Evolutionary conservation across 1,284 basidiomycete genomes (phyloP), one percentile per base, ranked within the genome.

Genomic region (Schizophyllum amplum): DNA sequence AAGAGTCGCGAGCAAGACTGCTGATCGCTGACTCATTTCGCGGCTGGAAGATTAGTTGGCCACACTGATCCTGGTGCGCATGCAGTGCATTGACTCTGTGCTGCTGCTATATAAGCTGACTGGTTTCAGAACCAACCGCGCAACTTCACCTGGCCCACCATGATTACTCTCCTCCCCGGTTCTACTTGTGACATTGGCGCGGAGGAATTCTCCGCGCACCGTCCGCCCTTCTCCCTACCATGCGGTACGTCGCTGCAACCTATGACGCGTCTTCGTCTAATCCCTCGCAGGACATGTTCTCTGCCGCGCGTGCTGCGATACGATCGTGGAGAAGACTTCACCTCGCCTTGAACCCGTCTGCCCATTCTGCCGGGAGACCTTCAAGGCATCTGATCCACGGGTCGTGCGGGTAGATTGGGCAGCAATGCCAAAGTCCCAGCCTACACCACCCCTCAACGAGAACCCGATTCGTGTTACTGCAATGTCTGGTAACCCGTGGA

Each of bases 151-250:
- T 70, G 72, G 71, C 69, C 68, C 68, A 68, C 23, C 52, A 90
- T 90, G 87, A 80, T 89, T 73, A 84, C 86, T 68, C 84, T 90
- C 69, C 80, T 75, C 75, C 79, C 84, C 69, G 84, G 84, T 74
- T 88, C 85, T 69, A 79, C 83, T 70, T 90, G 87, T 83, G 87
- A 90, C 77, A 87, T 90, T 67, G 90, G 87, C 76, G 87, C 87
- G 68, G 86, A 89, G 72, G 87, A 90, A 76, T 90, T 80, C 70
- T 82, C 84, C 66, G 75, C 83, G 57, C 82, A 82, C 64, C 82
- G 82, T 70, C 74, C 81, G 60, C 87, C 87, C 33, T 42, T 13
- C 33, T 13, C 33, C 17, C 33, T 42, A 42, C 33, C 33, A 42
- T 42, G 33, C 33, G 33, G 33, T 42, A 42, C 33, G 33, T 17